phyloP scores from a whole-genome alignment of 192 early-diverging fungal genomes.

The Gonapodya prolifera region DNA sequence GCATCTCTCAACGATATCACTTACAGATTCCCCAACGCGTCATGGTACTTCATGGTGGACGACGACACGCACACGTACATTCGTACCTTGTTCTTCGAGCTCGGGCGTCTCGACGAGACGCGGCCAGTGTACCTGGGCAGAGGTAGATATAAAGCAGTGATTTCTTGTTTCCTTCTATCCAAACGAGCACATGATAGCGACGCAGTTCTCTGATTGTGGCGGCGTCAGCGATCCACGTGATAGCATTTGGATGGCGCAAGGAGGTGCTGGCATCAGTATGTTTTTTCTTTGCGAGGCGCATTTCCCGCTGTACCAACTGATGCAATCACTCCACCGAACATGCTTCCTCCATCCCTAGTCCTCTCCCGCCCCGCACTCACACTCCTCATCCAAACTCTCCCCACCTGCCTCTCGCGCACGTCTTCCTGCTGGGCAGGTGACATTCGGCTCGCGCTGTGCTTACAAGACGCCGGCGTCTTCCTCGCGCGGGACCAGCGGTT shows the following conservation, averaged over 20 bases:
- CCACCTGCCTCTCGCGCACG: background rate
- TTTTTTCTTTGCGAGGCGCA: too few species aligned
- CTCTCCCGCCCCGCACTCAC: constrained; percentile 25
- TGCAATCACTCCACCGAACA: too few species aligned
- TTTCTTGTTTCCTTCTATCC: background rate
- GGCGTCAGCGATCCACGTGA: constrained; percentile 26
- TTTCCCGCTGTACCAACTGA: too few species aligned
- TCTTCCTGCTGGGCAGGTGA: constrained; percentile 43
- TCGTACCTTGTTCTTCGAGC: constrained; percentile 25
- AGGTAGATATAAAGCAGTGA: background rate
- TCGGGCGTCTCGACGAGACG: constrained; percentile 20
- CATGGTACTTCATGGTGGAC: constrained; percentile 52
- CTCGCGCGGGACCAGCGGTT: background rate
- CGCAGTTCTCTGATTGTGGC: constrained; percentile 29
- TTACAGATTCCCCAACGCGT: constrained; percentile 33
- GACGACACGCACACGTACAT: constrained; percentile 46
- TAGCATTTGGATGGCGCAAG: constrained; percentile 37
- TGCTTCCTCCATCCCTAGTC: too few species aligned
- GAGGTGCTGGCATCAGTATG: background rate
- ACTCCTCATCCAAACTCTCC: background rate
- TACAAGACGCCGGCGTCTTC: constrained; percentile 32
- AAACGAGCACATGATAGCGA: background rate
- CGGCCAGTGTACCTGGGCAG: constrained; percentile 2
- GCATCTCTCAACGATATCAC: constrained; percentile 14
- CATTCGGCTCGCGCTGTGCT: constrained; percentile 35